Evolutionary conservation across 75 land plant genomes (phyloP), one percentile per base, ranked within the genome.

Genomic region (Cryptomeria japonica): DNA sequence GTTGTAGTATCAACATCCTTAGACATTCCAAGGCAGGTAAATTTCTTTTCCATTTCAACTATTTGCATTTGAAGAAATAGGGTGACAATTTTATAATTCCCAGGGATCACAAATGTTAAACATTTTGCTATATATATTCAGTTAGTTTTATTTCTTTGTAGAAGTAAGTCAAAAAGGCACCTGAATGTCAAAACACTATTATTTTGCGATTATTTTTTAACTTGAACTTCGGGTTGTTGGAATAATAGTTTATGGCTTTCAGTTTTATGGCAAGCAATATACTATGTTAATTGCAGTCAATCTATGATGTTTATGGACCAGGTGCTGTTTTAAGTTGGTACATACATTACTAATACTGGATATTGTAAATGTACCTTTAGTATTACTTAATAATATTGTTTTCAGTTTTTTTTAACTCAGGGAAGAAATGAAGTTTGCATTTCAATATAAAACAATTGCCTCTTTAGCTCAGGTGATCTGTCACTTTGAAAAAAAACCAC

Each of bases 1-100:
- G 92, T 96, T 88, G 94, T 92, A 83, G 89, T 93, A 83, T 28
- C 84, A 39, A 91, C 94, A 82, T 96, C 96, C 56, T 86, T 94
- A 16, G 96, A 98, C 86, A 86, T 95, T 86, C 96, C 97, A 78
- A 86, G 89, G 61, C 93, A 95, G 90, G 99, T 96, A 90, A 88
- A 89, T 80, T 37, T 87, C 39, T 44, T 41, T 51, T 80, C 2
- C 46, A 22, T 9, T 80, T 80, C 25, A 28, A 42, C 83, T 9
- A 80, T 80, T 25, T 80, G 32, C 83, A 39, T 44, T 47, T 42
- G 25, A 80, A 80, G 51, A 84, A 34, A 34, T 49, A 53, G 38
- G 12, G 75, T 42, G 49, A 46, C 83, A 87, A 34, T 34, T 75
- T 18, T 78, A 28, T 34, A 14, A 44, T 41, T 44, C 34, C 75